Percentiles rank a stretch among this genome's conserved stretches.
Conservation (phyloP, 2,329 filamentous ascomycete species). For the Penicillium sp. region DNA sequence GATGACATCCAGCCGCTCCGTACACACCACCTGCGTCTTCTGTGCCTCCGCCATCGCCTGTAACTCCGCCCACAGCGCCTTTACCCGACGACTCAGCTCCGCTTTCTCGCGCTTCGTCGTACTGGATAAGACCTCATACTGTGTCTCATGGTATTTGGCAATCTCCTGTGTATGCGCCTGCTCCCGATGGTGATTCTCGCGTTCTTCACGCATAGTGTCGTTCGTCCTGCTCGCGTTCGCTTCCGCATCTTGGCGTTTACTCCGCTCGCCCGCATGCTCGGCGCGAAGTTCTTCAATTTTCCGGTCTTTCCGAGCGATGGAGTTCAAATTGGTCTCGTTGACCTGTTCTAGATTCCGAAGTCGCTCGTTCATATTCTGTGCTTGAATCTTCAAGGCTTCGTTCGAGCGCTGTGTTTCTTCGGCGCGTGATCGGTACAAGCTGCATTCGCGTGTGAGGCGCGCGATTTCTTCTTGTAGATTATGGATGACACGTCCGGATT, state of each 20-base stretch:
- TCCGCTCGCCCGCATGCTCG: conserved; percentile 45
- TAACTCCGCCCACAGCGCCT: conserved; percentile 38
- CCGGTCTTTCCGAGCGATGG: conserved; percentile 49
- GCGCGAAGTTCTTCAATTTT: conserved; percentile 48
- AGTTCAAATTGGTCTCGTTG: conserved; percentile 48
- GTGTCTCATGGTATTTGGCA: conserved; percentile 39
- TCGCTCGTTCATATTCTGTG: conserved; percentile 47
- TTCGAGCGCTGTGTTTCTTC: conserved; percentile 51
- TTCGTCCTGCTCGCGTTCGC: conserved; percentile 37
- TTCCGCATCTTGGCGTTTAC: conserved; percentile 43
- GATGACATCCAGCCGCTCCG: conserved; percentile 45
- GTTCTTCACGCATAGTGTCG: conserved; percentile 40
- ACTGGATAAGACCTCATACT: conserved; percentile 47
- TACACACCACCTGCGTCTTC: conserved; percentile 36
- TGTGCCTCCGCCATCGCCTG: conserved; percentile 35
- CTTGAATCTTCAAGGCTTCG: conserved; percentile 46
- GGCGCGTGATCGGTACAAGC: conserved; percentile 44
- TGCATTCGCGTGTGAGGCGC: conserved; percentile 48
- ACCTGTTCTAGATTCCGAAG: conserved; percentile 48
- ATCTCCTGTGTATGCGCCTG: conserved; percentile 41
- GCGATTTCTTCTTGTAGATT: conserved; percentile 53
- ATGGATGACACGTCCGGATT: conserved; percentile 53
- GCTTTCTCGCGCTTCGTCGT: conserved; percentile 42
- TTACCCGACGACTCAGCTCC: conserved; percentile 41
- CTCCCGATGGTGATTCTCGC: conserved; percentile 42